Conservation (phyloP, 1,284 basidiomycete species). For the Anthracocystis panici-leucophaei region DNA sequence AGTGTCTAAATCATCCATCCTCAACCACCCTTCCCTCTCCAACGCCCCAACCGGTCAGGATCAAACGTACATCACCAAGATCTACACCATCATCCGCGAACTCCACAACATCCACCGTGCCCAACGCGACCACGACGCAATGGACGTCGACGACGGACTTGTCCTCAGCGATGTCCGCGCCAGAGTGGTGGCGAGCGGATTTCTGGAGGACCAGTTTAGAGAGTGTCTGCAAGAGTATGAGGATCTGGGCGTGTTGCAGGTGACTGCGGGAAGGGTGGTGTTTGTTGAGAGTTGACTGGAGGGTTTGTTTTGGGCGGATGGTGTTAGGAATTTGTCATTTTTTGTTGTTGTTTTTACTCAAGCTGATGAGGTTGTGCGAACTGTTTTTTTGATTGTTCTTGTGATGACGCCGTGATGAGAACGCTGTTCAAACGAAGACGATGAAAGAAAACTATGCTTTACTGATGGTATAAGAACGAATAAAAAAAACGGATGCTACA, state of each 20-base stretch:
- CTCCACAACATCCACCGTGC: constrained; percentile 28
- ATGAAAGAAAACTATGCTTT: no score
- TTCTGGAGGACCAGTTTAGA: constrained; percentile 53
- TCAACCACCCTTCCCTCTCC: constrained; percentile 37
- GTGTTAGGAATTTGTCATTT: no score
- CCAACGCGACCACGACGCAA: constrained; percentile 5
- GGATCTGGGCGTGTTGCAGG: constrained; percentile 43
- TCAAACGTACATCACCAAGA: constrained; percentile 58
- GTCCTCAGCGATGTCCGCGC: constrained; percentile 12
- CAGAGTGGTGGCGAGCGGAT: constrained; percentile 42
- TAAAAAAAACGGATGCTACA: no score
- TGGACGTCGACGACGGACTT: constrained; percentile 11
- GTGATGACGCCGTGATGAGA: background rate
- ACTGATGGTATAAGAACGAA: no score
- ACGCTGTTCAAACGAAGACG: no score
- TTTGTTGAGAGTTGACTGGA: constrained; percentile 21
- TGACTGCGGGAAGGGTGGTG: constrained; percentile 18
- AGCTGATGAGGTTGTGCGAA: no score
- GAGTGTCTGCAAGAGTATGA: constrained; percentile 50
- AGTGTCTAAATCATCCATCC: constrained; percentile 88
- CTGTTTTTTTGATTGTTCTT: no score
- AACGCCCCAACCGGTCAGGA: constrained; percentile 30
- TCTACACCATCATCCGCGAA: constrained; percentile 67
- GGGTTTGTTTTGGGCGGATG: background rate
- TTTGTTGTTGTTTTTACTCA: no score